Base-by-base conservation (phyloP, 2,329 filamentous ascomycete species). In the Hawksworthiomyces lignivorus region DNA sequence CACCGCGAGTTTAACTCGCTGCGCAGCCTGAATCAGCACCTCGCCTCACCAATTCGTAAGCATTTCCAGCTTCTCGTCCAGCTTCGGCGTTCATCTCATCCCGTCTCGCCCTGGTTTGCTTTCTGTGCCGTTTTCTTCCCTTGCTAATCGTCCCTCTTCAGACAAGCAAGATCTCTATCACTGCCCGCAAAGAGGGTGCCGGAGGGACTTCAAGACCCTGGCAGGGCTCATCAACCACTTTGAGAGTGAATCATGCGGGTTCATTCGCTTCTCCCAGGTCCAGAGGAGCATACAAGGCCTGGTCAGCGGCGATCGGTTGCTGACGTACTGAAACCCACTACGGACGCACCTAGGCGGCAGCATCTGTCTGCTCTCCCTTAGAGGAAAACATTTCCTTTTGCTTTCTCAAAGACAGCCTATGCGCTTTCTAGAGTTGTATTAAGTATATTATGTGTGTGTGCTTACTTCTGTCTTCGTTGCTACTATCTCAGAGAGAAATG, bases 41-140 rank as follows among this genome's bases (percentile, higher is more conserved):
- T 82, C 2, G 66, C 64, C 29, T 81, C 76, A 1, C 61, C 69
- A 0, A 56, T 52, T 1, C 75, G 77, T 61, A 61, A 66, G 59
- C 63, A 14, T n/a, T n/a, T n/a, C n/a, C n/a, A n/a, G n/a, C n/a
- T n/a, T n/a, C n/a, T n/a, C n/a, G n/a, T n/a, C n/a, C n/a, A n/a
- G n/a, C n/a, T n/a, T n/a, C n/a, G n/a, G n/a, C n/a, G n/a, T n/a
- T n/a, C n/a, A n/a, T n/a, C n/a, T n/a, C n/a, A n/a, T n/a, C n/a
- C n/a, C n/a, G n/a, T n/a, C n/a, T n/a, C n/a, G n/a, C n/a, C n/a
- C n/a, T n/a, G n/a, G n/a, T n/a, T n/a, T n/a, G n/a, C n/a, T n/a
- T n/a, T n/a, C n/a, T n/a, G n/a, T 7, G 11, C 11, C 21, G 4
- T 33, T 17, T 35, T 22, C 29, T 20, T 17, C 18, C 28, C 20